Evolutionary conservation across 495 filamentous ascomycete species (phyloP).

Genomic region (Penicillium roqueforti): DNA sequence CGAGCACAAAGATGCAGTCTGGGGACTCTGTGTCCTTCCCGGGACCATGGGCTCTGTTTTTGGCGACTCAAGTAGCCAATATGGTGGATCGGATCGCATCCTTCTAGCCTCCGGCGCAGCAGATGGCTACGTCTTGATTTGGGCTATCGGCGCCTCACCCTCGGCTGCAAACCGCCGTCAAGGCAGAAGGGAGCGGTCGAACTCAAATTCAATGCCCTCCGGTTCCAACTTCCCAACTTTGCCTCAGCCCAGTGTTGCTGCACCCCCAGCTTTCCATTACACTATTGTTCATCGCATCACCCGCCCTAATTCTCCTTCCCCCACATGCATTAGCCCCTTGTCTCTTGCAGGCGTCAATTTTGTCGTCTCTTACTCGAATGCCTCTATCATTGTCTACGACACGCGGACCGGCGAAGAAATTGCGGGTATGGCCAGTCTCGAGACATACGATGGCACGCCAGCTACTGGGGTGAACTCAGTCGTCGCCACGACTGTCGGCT

Average conservation of each 20-base stretch:
- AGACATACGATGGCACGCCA: slow-evolving; percentile 85
- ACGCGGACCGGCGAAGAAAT: slow-evolving; percentile 89
- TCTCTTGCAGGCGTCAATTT: slow-evolving; percentile 85
- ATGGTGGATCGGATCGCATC: slow-evolving; percentile 76
- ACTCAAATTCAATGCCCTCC: slow-evolving; percentile 87
- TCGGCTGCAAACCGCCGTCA: slow-evolving; percentile 64
- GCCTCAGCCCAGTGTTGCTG: slow-evolving; percentile 82
- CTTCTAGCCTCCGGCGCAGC: slow-evolving; percentile 88
- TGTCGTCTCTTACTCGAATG: slow-evolving; percentile 87
- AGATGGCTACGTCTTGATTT: slow-evolving; percentile 87
- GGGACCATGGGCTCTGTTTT: slow-evolving; percentile 73
- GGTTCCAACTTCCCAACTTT: slow-evolving; percentile 85
- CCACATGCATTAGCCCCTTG: slow-evolving; percentile 87
- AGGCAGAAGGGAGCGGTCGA: slow-evolving; percentile 74
- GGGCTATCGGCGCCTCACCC: slow-evolving; percentile 86
- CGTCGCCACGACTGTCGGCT: slow-evolving; percentile 78
- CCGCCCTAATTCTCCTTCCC: slow-evolving; percentile 66
- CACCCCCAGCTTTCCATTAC: slow-evolving; percentile 59
- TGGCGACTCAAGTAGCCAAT: slow-evolving; percentile 59
- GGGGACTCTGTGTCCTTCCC: slow-evolving; percentile 93
- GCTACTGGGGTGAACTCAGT: slow-evolving; percentile 83
- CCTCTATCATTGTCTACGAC: slow-evolving; percentile 84
- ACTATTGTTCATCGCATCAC: slow-evolving; percentile 79
- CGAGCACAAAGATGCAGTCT: slow-evolving; percentile 92
- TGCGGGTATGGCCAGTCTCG: slow-evolving; percentile 82